Evolutionary conservation across 2,329 filamentous ascomycete species (phyloP).

Genomic region (Berkeleyomyces rouxiae): DNA sequence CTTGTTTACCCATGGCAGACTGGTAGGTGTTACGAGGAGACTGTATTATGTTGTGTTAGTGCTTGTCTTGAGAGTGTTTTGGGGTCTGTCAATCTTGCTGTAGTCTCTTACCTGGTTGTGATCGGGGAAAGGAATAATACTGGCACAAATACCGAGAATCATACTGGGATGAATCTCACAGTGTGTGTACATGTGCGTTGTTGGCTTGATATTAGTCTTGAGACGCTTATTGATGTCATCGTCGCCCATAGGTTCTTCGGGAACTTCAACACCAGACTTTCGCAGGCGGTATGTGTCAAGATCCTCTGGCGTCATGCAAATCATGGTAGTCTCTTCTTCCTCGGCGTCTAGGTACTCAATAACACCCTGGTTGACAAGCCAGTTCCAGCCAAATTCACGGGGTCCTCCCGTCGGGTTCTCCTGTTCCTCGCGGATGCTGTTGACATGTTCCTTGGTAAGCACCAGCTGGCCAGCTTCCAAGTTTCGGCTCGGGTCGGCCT

Average conservation of each 20-base stretch:
- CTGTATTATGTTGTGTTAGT: conserved; percentile 29
- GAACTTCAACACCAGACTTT: conserved; percentile 44
- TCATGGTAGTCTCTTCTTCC: conserved; percentile 98
- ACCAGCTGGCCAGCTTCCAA: conserved; percentile 52
- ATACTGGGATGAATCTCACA: conserved; percentile 99
- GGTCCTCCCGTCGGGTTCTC: conserved; percentile 42
- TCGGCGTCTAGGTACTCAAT: conserved; percentile 96
- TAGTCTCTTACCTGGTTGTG: conserved; percentile 60
- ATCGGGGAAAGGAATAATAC: conserved; percentile 98
- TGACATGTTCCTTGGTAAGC: conserved; percentile 65
- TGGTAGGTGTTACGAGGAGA: conserved; percentile 98
- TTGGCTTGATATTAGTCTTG: conserved; percentile 73
- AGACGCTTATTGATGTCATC: conserved; percentile 69
- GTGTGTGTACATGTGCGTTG: conserved; percentile 86
- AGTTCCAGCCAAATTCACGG: conserved; percentile 70
- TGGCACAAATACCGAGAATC: conserved; percentile 95
- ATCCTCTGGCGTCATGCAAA: conserved; percentile 96
- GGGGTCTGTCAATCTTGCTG: neutral
- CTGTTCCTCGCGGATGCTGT: conserved; percentile 59
- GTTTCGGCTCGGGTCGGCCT: conserved; percentile 51
- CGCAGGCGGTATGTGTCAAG: conserved; percentile 60
- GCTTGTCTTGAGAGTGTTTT: neutral
- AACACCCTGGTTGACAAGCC: conserved; percentile 65
- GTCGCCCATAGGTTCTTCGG: conserved; percentile 31
- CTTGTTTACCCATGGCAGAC: conserved; percentile 99